These are phyloP conservation scores for Ophidiomyces ophidiicola DNA, from an alignment of 2,329 filamentous ascomycete species.

Conservation along the genomic window DNA sequence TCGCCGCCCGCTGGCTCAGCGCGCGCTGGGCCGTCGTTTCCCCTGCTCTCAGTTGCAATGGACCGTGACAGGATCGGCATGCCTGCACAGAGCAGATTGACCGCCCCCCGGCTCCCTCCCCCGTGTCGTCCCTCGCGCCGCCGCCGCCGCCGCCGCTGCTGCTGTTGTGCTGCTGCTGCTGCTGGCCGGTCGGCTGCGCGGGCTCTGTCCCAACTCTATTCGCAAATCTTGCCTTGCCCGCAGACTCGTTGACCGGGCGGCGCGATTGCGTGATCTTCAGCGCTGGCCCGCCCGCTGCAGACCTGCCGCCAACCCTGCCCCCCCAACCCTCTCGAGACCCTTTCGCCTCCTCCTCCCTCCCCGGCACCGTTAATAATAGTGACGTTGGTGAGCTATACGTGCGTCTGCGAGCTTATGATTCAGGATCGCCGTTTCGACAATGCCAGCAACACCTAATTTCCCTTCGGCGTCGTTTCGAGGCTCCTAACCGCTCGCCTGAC, in stretches of 20 bases:
- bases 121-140: too few species aligned
- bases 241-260: not conserved
- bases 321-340: not conserved
- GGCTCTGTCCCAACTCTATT: not conserved
- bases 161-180: too few species aligned
- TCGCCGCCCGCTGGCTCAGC: not conserved
- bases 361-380: too few species aligned
- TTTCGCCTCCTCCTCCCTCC: too few species aligned
- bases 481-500: not conserved
- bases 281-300: not conserved
- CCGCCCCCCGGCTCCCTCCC: too few species aligned
- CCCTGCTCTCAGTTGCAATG: slow-evolving; percentile 11
- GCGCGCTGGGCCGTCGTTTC: not conserved
- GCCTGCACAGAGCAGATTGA: too few species aligned
- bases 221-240: not conserved
- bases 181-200: too few species aligned
- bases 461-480: not conserved
- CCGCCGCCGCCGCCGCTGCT: too few species aligned
- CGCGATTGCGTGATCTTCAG: slow-evolving; percentile 9
- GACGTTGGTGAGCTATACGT: not conserved
- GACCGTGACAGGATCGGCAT: slow-evolving; percentile 10
- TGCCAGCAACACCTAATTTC: too few species aligned
- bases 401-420: not conserved
- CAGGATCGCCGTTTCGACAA: slow-evolving; percentile 11
- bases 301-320: slow-evolving; percentile 4